Evolutionary conservation across 495 filamentous ascomycete species (phyloP).

Genomic region (Jackrogersella multiformis): DNA sequence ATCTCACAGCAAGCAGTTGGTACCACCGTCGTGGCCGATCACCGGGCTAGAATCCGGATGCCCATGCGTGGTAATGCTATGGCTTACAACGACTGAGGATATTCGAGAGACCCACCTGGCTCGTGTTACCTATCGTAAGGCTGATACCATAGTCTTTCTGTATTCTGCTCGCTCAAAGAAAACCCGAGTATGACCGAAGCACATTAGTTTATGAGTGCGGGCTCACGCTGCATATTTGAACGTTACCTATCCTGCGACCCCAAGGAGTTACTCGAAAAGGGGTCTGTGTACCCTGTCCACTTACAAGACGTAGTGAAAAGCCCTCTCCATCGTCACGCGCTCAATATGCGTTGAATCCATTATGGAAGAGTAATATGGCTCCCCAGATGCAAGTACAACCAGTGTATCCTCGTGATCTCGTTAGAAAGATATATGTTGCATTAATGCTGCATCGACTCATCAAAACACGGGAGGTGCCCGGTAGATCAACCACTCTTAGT

Average conservation of each 20-base stretch:
- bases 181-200: conserved; percentile 35
- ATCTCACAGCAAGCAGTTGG: conserved; percentile 3
- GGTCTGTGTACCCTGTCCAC: not conserved
- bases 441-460: conserved; percentile 23
- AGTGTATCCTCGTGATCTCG: conserved; percentile 29
- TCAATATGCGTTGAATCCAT: conserved; percentile 11
- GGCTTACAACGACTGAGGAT: conserved; percentile 18
- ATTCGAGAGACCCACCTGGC: conserved; percentile 4
- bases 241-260: conserved; percentile 20
- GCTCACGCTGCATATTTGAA: conserved; percentile 17
- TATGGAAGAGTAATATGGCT: conserved; percentile 10
- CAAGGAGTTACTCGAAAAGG: conserved; percentile 11
- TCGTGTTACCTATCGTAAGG: conserved; percentile 38
- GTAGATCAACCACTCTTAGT: conserved; percentile 29
- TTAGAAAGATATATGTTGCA: conserved; percentile 23
- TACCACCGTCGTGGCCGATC: conserved; percentile 22
- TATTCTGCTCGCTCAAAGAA: conserved; percentile 13
- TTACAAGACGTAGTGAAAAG: conserved; percentile 11
- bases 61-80: conserved; percentile 7
- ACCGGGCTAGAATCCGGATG: conserved; percentile 21
- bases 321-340: conserved; percentile 12
- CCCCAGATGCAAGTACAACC: conserved; percentile 16
- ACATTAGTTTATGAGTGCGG: conserved; percentile 11
- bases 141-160: conserved; percentile 13
- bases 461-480: conserved; percentile 32